Evolutionary conservation across 1,284 basidiomycete genomes (phyloP), one percentile per base, ranked within the genome.

Genomic region (Cutaneotrichosporon mucoides): DNA sequence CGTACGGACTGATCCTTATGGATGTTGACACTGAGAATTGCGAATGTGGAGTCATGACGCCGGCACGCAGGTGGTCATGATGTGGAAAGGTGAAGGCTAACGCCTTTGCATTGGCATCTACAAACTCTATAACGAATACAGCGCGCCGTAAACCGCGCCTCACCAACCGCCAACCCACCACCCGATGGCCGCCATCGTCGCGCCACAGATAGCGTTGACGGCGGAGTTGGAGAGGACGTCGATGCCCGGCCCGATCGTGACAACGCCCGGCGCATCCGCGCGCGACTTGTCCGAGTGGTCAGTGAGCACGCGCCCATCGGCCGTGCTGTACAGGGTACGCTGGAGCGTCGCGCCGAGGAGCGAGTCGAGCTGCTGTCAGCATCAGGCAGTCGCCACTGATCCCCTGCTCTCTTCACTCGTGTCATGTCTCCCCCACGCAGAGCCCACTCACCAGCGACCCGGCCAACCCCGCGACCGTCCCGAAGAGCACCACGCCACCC

Each of bases 331-430:
- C 16, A 86, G 83, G 2, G 92, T 93, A 57, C 84, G 81, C 69
- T 98, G 94, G 1, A 95, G 74, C 0, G 90, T 92, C 1, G 92
- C 93, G 2, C 94, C 94, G 10, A 96, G 81, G 2, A 96, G 49
- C 0, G 89, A 92, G 73, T 96, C 92, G 55, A 90, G 73, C 87
- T 63, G 47, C 13, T 16, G 49, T 56, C 11, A 60, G 50, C 36
- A 42, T 3, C 33, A 48, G 24, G 24, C 24, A 24, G 24, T 24
- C 24, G 24, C 24, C 24, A 24, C 24, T 24, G 24, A 24, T 24
- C 24, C 24, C 24, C 24, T 24, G 24, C 24, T 24, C 24, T 24
- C 24, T 24, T 24, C 24, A 24, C 24, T 24, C 24, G 24, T 24
- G 24, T 24, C 24, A 24, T 24, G 24, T 24, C 24, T 24, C 24